Evolutionary conservation across 345 rosid species (phyloP).

Genomic region (Garcia nutans): DNA sequence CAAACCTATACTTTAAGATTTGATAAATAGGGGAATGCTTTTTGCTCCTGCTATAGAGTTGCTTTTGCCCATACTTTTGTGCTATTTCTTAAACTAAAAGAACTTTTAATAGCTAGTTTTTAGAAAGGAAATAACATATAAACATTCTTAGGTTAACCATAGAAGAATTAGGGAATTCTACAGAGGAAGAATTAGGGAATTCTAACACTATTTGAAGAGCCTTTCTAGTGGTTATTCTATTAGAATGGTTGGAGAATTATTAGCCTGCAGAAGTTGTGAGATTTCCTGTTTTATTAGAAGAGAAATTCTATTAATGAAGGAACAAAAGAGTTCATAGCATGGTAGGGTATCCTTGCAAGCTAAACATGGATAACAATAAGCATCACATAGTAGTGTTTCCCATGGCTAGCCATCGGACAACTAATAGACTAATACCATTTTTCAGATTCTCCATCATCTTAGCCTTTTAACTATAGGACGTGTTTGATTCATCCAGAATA

Average conservation of each 20-base stretch:
- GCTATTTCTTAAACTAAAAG: background rate
- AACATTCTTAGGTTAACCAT: background rate
- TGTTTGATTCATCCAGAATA: no score
- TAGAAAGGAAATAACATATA: background rate
- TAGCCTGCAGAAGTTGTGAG: background rate
- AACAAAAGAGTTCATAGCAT: background rate
- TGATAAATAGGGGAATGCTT: slow-evolving; percentile 58
- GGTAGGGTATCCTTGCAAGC: background rate
- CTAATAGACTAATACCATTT: no score
- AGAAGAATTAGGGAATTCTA: background rate
- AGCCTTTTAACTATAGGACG: no score
- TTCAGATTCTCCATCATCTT: no score
- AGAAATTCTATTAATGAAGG: background rate
- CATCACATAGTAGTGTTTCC: no score
- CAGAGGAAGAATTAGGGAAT: background rate
- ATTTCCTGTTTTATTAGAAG: background rate
- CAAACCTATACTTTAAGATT: slow-evolving; percentile 70
- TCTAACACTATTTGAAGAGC: background rate
- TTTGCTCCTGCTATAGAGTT: slow-evolving; percentile 1
- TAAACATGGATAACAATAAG: no score
- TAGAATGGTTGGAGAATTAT: background rate
- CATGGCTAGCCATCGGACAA: no score
- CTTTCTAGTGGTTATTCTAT: background rate
- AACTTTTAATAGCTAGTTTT: slow-evolving; percentile 2
- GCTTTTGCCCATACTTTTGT: background rate